Conservation (phyloP, 352 stramenopile genomes). For the Phytophthora syringae region DNA sequence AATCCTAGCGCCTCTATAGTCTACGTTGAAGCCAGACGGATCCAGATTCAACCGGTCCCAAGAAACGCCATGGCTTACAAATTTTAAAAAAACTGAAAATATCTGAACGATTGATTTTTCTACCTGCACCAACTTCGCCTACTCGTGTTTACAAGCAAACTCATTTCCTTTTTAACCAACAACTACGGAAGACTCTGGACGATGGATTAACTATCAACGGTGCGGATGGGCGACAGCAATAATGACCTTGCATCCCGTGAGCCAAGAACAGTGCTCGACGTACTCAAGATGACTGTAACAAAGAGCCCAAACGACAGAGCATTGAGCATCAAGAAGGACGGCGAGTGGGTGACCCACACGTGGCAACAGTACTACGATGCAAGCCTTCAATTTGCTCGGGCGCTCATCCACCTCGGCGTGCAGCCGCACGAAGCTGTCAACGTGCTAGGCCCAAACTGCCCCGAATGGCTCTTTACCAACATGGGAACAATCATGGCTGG, state of each 20-base stretch:
- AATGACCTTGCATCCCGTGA: slow-evolving; percentile 32
- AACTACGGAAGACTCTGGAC: slow-evolving; percentile 17
- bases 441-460: slow-evolving; percentile 86
- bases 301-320: slow-evolving; percentile 34
- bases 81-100: too few relatives aligned
- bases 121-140: too few relatives aligned
- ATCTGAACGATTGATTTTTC: too few relatives aligned
- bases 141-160: too few relatives aligned
- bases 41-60: too few relatives aligned
- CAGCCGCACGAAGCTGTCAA: slow-evolving; percentile 73
- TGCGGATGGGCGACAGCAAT: slow-evolving; percentile 19
- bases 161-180: not conserved
- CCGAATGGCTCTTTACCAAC: slow-evolving; percentile 87
- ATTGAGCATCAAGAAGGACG: slow-evolving; percentile 50
- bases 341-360: slow-evolving; percentile 59
- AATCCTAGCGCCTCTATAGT: too few relatives aligned
- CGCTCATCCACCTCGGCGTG: slow-evolving; percentile 77
- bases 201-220: slow-evolving; percentile 22
- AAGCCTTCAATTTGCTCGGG: slow-evolving; percentile 68
- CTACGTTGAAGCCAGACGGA: too few relatives aligned
- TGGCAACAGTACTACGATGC: slow-evolving; percentile 81
- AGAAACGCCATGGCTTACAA: too few relatives aligned
- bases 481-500: slow-evolving; percentile 84
- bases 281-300: slow-evolving; percentile 47
- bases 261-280: slow-evolving; percentile 40